Percentiles rank a stretch among this genome's conserved stretches.
These are phyloP conservation scores for Phellopilus nigrolimitatus DNA, from an alignment of 1,284 basidiomycete species.

Conservation along the genomic window DNA sequence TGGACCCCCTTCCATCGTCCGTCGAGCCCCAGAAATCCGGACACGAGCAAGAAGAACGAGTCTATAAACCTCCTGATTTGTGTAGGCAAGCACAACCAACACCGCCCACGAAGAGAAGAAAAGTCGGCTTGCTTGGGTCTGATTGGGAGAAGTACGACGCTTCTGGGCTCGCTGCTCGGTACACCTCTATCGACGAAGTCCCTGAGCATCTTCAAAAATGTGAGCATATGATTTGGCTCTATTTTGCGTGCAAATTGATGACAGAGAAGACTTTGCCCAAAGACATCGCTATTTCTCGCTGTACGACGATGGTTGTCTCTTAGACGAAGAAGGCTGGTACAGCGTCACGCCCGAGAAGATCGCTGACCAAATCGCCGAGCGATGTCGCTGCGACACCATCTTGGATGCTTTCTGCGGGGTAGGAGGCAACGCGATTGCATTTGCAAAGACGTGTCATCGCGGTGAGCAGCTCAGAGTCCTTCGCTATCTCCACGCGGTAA, in stretches of 20 bases:
- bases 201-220: conserved; percentile 79
- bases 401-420: conserved; percentile 97
- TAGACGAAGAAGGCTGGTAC: conserved; percentile 94
- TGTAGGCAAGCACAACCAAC: no score
- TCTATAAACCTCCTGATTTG: no score
- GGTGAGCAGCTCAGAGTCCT: conserved; percentile 47
- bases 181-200: conserved; percentile 57
- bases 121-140: conserved; percentile 28
- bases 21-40: not conserved
- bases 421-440: conserved; percentile 96
- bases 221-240: conserved; percentile 36
- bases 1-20: not conserved
- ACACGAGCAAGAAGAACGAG: not conserved
- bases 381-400: conserved; percentile 81
- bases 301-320: conserved; percentile 73
- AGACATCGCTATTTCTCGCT: conserved; percentile 76
- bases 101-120: conserved; percentile 32
- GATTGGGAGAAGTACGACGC: conserved; percentile 55
- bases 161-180: conserved; percentile 66
- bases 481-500: not conserved
- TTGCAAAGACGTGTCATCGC: conserved; percentile 90
- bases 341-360: conserved; percentile 93
- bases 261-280: conserved; percentile 73
- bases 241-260: conserved; percentile 10
- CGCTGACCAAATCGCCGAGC: conserved; percentile 86